Base-by-base conservation (phyloP, 768 basidiomycete species). In the Pleurotus tuoliensis region DNA sequence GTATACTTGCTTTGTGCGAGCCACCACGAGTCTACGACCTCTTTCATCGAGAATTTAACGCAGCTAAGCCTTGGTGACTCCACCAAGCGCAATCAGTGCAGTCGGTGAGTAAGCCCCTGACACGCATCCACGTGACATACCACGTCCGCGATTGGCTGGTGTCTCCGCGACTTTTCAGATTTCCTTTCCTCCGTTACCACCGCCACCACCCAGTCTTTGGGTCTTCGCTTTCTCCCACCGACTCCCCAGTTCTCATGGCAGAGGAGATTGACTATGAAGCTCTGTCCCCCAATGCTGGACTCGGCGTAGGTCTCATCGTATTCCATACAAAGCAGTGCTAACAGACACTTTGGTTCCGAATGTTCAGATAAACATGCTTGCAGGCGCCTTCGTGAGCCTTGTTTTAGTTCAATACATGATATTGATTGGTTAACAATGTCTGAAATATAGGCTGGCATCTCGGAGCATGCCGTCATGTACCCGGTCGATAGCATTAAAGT, bases 401-500 rank as follows among this genome's bases (percentile, higher is more conserved):
- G 40, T 56, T 61, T 48, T 12, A 6, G 40, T 47, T 61, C 49
- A 9, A 38, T 48, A 47, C 49, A 39, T 34, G 30, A 9, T 4
- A 34, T 11, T 34, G 30, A 15, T 20, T 40, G 16, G 25, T 37
- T 56, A 16, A 27, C 45, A 53, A n/a, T 49, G 44, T 44, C 53
- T 54, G 27, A 58, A 56, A 53, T 59, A 22, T 69, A 96, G 94
- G 97, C 97, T 64, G 97, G 97, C 59, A 98, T 99, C 64, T 94
- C 95, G 54, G 97, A 99, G 71, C 97, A 99, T 75, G 91, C 94
- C 27, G 94, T 97, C 69, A 98, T 99, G 90, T 99, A 92, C 69
- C 97, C 97, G 4, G 77, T 98, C 60, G 97, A 99, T 75, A 96
- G 93, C 66, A 98, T 99, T 69, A 99, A 99, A 81, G 97, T 92